Evolutionary conservation across 257 asterid genomes (phyloP), one percentile per base, ranked within the genome.

Genomic region (Solanum ahanhuiri): DNA sequence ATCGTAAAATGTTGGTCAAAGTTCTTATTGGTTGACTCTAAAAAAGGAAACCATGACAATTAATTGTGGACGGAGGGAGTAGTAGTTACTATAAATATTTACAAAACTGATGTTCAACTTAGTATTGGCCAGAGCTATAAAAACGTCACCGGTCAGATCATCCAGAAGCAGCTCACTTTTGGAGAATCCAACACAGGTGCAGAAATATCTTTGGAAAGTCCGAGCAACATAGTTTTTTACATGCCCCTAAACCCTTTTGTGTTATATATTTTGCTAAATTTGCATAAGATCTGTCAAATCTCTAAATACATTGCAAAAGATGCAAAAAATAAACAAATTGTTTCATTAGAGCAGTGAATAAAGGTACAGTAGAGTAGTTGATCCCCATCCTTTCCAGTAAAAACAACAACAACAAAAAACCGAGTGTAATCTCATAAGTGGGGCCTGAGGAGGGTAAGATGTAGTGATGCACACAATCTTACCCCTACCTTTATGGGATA

Each of bases 171-270:
- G 73, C 0, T 0, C 10, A 1, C 17, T 28, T 67, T 28, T 67
- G 11, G 5, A 66, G 22, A 25, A 25, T 66, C 0, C 0, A 2
- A 12, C 22, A 66, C 0, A 1, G 33, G 17, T 1, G 2, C 22
- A n/a, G n/a, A n/a, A 66, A 1, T 66, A 66, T 66, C 8, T 66
- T 66, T 67, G 37, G 3, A 12, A 0, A 28, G 37, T 28, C 37
- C 0, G 10, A 67, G 73, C 22, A 28, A 14, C 11, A 67, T 67
- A 67, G 73, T 28, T 67, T 31, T 31, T 70, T 70, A 33, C 25
- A 4, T 70, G 14, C 43, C 43, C 77, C 81, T 72, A 18, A 1
- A 72, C 20, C 30, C 43, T 70, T 70, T 70, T 33, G 77, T 31
- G 25, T 28, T 70, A 71, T 33, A 71, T 17, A 71, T 33, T 71